Evolutionary conservation across 805 yeast species (phyloP).

Genomic region (Saccharomycopsis javanensis): DNA sequence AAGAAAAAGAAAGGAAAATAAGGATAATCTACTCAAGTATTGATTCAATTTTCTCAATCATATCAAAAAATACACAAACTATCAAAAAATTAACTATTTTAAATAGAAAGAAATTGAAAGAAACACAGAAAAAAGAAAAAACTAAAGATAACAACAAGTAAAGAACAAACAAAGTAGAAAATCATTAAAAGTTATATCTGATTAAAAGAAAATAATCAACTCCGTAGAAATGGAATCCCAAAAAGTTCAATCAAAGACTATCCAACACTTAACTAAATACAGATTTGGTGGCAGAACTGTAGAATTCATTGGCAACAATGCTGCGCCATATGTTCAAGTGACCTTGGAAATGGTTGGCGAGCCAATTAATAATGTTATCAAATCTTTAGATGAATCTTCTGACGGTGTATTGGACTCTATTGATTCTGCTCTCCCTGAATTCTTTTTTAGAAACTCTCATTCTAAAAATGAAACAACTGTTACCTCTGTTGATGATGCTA

Average conservation of each 20-base stretch:
- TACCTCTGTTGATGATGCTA: background rate
- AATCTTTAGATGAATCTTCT: conserved; percentile 2
- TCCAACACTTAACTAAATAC: conserved; percentile 8
- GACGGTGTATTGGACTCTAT: background rate
- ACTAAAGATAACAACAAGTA: too few species aligned
- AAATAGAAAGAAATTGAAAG: too few species aligned
- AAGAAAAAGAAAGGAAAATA: too few species aligned
- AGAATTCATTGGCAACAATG: background rate
- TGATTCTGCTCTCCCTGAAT: conserved; percentile 6
- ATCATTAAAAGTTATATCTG: too few species aligned
- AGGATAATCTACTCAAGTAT: too few species aligned
- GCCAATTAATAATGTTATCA: conserved; percentile 1
- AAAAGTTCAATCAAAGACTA: conserved; percentile 1
- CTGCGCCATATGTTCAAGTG: conserved; percentile 12
- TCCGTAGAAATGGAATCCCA: background rate
- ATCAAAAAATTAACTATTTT: too few species aligned
- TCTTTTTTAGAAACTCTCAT: background rate
- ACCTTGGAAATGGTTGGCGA: conserved; percentile 2
- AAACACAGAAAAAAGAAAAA: too few species aligned
- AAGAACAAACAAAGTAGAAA: too few species aligned
- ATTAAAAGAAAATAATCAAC: too few species aligned
- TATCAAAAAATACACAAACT: too few species aligned
- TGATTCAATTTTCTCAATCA: too few species aligned
- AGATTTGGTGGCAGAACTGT: conserved; percentile 3
- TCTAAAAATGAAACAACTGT: background rate